Evolutionary conservation across 176 grass and related monocot genomes (phyloP), one percentile per base, ranked within the genome.

Genomic region (Triticum dicoccoides): DNA sequence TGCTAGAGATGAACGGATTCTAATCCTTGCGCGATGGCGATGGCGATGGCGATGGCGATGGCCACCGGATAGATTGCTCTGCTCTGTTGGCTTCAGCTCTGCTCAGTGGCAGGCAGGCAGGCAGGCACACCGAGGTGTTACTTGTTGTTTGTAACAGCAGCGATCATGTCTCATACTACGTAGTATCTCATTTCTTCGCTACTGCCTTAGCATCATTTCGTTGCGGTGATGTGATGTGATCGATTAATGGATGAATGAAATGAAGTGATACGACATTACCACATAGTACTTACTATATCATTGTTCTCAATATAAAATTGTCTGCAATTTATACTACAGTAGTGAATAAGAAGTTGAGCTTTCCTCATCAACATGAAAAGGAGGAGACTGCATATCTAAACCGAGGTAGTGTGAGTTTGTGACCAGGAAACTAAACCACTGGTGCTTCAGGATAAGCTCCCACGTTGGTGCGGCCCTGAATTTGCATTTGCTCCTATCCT

Each of bases 1-100:
- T 95, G 13, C 87, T 92, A 51, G 93, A 95, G 93, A 95, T 95
- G 93, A 95, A 95, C 87, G 90, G 93, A 10, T 95, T 95, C 91
- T 95, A 87, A 81, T 51, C 29, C 38, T 39, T 64, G 64, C 33
- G 41, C 41, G 41, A 39, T 39, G 9, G 41, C 45, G 11, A 49
- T 47, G 45, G 44, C 44, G 44, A 47, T 47, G 44, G 9, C 77
- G 18, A 49, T 49, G 45, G 9, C 77, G 12, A 86, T 82, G 79
- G 64, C 88, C 65, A 65, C 23, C 20, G 37, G 37, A 38, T 38
- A 61, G 73, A 71, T 83, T 75, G 73, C 80, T 61, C 77, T 73
- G 77, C 21, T 85, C n/a, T 39, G 75, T 38, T 84, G 34, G 8
- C 12, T 18, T 82, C 66, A 69, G 42, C 17, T 86, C 88, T 21